Percentiles rank a stretch among this genome's conserved stretches.
phyloP scores from a whole-genome alignment of 148 eudicot genomes.

The Fagopyrum esculentum region DNA sequence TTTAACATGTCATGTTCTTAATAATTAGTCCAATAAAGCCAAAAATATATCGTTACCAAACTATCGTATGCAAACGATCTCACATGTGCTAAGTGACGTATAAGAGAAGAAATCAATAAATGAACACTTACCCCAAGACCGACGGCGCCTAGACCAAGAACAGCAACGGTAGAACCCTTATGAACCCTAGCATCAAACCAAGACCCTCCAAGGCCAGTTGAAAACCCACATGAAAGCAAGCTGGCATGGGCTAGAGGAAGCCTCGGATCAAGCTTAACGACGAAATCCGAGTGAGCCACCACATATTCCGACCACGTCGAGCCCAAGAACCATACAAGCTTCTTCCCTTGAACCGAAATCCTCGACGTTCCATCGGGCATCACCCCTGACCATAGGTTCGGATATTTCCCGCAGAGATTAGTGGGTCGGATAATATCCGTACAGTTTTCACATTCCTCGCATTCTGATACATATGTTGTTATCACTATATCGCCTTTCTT shows the following conservation, averaged over 20 bases:
- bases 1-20: too few relatives aligned
- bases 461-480: slow-evolving; percentile 35
- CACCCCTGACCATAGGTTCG: slow-evolving; percentile 20
- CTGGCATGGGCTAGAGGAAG: slow-evolving; percentile 35
- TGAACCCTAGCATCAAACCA: slow-evolving; percentile 30
- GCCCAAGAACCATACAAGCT: slow-evolving; percentile 25
- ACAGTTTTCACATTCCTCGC: slow-evolving; percentile 34
- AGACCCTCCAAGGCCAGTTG: slow-evolving; percentile 45
- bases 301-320: slow-evolving; percentile 49
- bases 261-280: slow-evolving; percentile 36
- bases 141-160: slow-evolving; percentile 53
- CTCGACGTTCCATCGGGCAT: slow-evolving; percentile 43
- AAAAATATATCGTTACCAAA: too few relatives aligned
- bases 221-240: slow-evolving; percentile 40
- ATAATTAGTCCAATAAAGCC: too few relatives aligned
- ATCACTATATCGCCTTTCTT: slow-evolving; percentile 39
- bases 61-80: too few relatives aligned
- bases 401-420: slow-evolving; percentile 28
- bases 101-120: too few relatives aligned
- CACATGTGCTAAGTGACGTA: too few relatives aligned
- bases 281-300: slow-evolving; percentile 25
- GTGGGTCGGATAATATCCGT: slow-evolving; percentile 22
- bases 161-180: slow-evolving; percentile 36
- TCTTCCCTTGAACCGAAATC: slow-evolving; percentile 22
- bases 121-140: slow-evolving; percentile 37